A percentile compares a stretch with the other conserved stretches of the same genome.
phyloP scores from a whole-genome alignment of 1,284 basidiomycete species.

The Cutaneotrichosporon spelunceum region DNA sequence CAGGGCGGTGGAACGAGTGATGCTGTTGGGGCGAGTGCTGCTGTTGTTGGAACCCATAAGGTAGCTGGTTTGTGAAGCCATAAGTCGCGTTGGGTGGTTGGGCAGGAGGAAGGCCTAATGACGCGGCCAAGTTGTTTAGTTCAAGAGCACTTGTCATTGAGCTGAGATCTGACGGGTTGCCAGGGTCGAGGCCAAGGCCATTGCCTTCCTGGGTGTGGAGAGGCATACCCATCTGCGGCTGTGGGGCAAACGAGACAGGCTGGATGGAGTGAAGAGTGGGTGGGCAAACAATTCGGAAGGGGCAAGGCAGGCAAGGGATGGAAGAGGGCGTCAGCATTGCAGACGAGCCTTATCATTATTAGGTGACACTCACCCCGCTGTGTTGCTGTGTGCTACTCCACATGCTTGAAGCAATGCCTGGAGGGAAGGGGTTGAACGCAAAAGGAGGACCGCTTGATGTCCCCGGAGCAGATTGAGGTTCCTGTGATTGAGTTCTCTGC shows the following conservation, averaged over 20 bases:
- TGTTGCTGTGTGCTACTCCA: constrained; percentile 18
- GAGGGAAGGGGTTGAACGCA: neutral
- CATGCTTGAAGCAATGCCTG: constrained; percentile 2
- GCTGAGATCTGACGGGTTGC: constrained; percentile 10
- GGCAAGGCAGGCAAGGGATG: neutral
- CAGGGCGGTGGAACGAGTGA: constrained; percentile 18
- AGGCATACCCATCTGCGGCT: constrained; percentile 9
- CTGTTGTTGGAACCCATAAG: neutral
- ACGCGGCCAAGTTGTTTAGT: neutral
- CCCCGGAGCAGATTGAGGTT: neutral
- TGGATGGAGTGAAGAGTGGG: neutral
- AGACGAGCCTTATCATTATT: neutral
- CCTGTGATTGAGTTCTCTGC: neutral
- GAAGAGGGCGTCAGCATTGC: neutral
- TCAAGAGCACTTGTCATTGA: neutral
- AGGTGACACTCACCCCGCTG: constrained; percentile 12
- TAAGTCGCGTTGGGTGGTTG: neutral
- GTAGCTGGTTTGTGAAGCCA: neutral
- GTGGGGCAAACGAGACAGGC: constrained; percentile 19
- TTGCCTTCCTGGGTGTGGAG: constrained; percentile 13
- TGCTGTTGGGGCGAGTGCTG: neutral
- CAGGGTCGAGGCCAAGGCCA: constrained; percentile 20
- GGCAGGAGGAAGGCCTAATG: neutral
- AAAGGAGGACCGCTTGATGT: neutral
- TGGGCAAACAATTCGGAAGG: neutral